phyloP scores from a whole-genome alignment of 2,329 filamentous ascomycete species.

The Talaromyces islandicus region DNA sequence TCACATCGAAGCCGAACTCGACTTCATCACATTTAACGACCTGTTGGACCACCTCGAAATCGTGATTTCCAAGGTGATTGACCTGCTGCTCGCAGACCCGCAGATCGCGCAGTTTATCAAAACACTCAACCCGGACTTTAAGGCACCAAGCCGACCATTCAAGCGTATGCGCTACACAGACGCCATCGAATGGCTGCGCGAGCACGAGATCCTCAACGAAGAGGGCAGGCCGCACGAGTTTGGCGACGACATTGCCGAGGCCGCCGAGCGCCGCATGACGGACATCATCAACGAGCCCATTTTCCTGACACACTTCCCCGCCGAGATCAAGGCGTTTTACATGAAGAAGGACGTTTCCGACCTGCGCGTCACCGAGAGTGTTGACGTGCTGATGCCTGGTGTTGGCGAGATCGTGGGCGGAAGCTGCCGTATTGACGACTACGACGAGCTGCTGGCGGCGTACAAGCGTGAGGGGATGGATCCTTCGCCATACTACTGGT shows the following conservation, averaged over 20 bases:
- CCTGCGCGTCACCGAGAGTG: slow-evolving; percentile 79
- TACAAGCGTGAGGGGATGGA: slow-evolving; percentile 85
- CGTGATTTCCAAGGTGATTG: slow-evolving; percentile 79
- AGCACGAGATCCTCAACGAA: slow-evolving; percentile 88
- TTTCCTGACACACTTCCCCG: slow-evolving; percentile 94
- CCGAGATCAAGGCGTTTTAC: slow-evolving; percentile 98
- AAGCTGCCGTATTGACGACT: slow-evolving; percentile 91
- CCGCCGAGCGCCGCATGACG: slow-evolving; percentile 93
- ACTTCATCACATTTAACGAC: slow-evolving; percentile 90
- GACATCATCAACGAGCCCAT: slow-evolving; percentile 94
- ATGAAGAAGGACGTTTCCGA: slow-evolving; percentile 87
- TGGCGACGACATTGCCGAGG: slow-evolving; percentile 96
- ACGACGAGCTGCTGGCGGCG: slow-evolving; percentile 80
- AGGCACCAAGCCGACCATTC: slow-evolving; percentile 76
- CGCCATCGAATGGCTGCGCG: slow-evolving; percentile 87
- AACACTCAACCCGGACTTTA: slow-evolving; percentile 86
- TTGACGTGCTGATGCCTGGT: slow-evolving; percentile 82
- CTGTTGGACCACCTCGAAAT: slow-evolving; percentile 82
- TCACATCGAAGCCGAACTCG: slow-evolving; percentile 91
- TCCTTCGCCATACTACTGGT: slow-evolving; percentile 91
- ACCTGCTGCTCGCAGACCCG: slow-evolving; percentile 68
- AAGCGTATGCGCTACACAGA: slow-evolving; percentile 91
- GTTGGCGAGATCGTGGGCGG: slow-evolving; percentile 97
- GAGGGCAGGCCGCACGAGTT: slow-evolving; percentile 85
- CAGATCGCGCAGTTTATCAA: slow-evolving; percentile 67